A percentile compares a stretch with the other conserved stretches of the same genome.
Conservation (phyloP, 805 yeast species). For the Hemisphaericaspora nanyangensis region DNA sequence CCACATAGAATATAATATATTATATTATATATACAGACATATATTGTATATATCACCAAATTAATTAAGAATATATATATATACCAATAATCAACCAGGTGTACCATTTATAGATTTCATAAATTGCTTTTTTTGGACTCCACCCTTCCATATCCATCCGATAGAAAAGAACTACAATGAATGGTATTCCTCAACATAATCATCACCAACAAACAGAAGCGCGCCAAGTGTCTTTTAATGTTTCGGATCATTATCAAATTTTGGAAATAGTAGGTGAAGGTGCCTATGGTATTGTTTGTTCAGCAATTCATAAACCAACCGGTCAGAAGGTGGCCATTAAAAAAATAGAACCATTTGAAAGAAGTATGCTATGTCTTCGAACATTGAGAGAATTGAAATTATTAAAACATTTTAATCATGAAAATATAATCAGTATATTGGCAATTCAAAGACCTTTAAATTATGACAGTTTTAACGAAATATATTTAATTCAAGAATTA, state of each 20-base stretch:
- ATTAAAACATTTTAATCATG: constrained; percentile 87
- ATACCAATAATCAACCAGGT: too few species aligned
- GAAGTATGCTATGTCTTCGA: constrained; percentile 83
- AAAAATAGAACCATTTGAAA: constrained; percentile 88
- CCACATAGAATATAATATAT: too few species aligned
- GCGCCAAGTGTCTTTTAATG: constrained; percentile 63
- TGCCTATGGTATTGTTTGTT: constrained; percentile 92
- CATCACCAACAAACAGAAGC: too few species aligned
- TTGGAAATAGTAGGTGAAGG: constrained; percentile 90
- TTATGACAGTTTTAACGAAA: constrained; percentile 77
- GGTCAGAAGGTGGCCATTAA: constrained; percentile 92
- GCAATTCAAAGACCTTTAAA: constrained; percentile 84
- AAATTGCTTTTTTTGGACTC: too few species aligned
- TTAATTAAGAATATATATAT: too few species aligned
- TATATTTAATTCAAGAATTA: constrained; percentile 80
- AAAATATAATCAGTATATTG: constrained; percentile 83
- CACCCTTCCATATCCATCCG: too few species aligned
- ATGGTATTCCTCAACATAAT: too few species aligned
- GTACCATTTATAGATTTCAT: too few species aligned
- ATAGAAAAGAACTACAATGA: too few species aligned
- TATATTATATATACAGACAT: too few species aligned
- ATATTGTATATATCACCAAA: too few species aligned
- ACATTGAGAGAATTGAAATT: constrained; percentile 88
- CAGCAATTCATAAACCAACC: constrained; percentile 83
- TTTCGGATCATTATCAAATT: constrained; percentile 82